phyloP scores from a whole-genome alignment of 352 stramenopile species.

The Blastocystis sp. region DNA sequence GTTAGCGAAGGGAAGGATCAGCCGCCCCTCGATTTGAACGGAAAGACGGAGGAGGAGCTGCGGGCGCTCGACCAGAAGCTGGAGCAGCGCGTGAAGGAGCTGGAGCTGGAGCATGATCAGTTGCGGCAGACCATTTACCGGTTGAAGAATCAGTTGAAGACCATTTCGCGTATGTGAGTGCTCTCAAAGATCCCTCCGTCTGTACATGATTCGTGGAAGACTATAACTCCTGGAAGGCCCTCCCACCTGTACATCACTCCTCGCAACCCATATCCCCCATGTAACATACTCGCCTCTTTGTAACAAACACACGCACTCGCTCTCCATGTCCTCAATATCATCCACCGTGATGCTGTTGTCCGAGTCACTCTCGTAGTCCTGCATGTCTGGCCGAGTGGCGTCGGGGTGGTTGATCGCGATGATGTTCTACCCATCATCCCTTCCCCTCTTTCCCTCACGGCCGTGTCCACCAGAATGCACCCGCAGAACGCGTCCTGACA shows the following conservation, averaged over 20 bases:
- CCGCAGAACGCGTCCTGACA: slow-evolving; percentile 70
- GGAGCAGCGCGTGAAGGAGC: not conserved
- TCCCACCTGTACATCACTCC: too few relatives aligned
- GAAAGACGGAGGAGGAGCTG: slow-evolving; percentile 29
- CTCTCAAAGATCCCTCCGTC: too few relatives aligned
- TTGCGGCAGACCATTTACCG: slow-evolving; percentile 12
- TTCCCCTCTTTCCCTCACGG: not conserved
- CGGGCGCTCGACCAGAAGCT: not conserved
- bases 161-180: slow-evolving; percentile 22
- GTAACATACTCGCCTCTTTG: not conserved
- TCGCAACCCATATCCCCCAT: too few relatives aligned
- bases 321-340: slow-evolving; percentile 17
- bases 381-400: not conserved
- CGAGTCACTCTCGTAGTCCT: not conserved
- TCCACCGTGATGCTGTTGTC: slow-evolving; percentile 8
- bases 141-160: slow-evolving; percentile 10
- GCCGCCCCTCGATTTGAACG: not conserved
- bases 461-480: slow-evolving; percentile 67
- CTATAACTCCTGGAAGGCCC: too few relatives aligned
- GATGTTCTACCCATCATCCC: slow-evolving; percentile 56
- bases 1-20: not conserved
- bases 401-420: slow-evolving; percentile 66
- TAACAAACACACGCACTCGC: slow-evolving; percentile 15
- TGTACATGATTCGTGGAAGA: too few relatives aligned
- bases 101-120: slow-evolving; percentile 24